Base-by-base conservation (phyloP, 257 asterid genomes). In the Perilla frutescens region DNA sequence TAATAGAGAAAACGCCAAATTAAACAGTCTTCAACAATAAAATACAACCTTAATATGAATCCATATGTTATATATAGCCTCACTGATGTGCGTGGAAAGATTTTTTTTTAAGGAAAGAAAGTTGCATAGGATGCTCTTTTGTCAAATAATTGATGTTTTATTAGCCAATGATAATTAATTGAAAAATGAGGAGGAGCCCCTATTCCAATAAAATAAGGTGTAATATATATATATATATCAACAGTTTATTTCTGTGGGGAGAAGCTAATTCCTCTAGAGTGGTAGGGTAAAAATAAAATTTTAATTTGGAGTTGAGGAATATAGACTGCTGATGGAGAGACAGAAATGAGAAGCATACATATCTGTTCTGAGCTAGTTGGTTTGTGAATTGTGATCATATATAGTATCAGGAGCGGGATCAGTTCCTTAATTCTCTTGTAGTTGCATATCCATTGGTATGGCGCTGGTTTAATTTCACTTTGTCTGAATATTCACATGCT, bases 401-500 rank as follows among this genome's bases (percentile, higher is more conserved):
- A 20, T 20, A 20, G n/a, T n/a, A n/a, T n/a, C n/a, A n/a, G n/a
- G n/a, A n/a, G n/a, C n/a, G n/a, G n/a, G n/a, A n/a, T n/a, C n/a
- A n/a, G 26, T 20, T 20, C 26, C 26, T 77, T 12, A 55, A 13
- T n/a, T 44, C 0, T 61, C 59, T 61, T 62, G 54, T 61, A 53
- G 43, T 64, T 76, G 61, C 72, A 47, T 34, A 34, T 55, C 68
- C 58, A 51, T 39, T 43, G 50, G 73, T 45, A 32, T 71, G 70
- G 68, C 57, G 74, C n/a, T 76, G 66, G 44, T 37, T 61, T 43
- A 62, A 37, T 44, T 81, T 43, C 82, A 56, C 70, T 72, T 45
- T 53, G 73, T 79, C 41, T 72, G 71, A 71, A 62, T 56, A 81
- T 36, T 81, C 92, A 84, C 88, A 77, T 87, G 89, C 45, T 58